Conservation (phyloP, 2,329 filamentous ascomycete genomes). For the Fusarium sp. region DNA sequence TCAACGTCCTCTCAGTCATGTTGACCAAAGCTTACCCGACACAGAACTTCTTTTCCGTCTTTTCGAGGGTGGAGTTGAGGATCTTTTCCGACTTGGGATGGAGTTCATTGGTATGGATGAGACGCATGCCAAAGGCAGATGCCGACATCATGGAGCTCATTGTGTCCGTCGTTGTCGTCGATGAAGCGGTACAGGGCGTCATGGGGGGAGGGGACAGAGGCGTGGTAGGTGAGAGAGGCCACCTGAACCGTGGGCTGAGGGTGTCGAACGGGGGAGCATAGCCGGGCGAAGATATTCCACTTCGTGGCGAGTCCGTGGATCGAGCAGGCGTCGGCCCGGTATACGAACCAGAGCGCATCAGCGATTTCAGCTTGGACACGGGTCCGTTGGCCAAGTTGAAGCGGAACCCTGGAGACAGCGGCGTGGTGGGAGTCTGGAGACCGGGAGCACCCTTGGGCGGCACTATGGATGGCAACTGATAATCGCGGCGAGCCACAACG, state of each 20-base stretch:
- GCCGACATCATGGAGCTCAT: slow-evolving; percentile 53
- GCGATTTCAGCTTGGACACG: slow-evolving; percentile 52
- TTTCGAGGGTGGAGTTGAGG: slow-evolving; percentile 65
- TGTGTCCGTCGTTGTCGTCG: slow-evolving; percentile 53
- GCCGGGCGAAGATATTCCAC: slow-evolving; percentile 53
- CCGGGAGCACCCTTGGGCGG: slow-evolving; percentile 41
- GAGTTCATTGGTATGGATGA: slow-evolving; percentile 66
- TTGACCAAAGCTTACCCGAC: slow-evolving; percentile 54
- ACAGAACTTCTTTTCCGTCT: slow-evolving; percentile 65
- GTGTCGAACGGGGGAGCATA: slow-evolving; percentile 52
- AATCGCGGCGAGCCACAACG: slow-evolving; percentile 70
- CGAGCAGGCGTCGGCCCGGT: slow-evolving; percentile 41
- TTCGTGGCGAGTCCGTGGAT: slow-evolving; percentile 41
- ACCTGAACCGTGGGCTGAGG: slow-evolving; percentile 47
- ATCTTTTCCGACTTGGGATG: slow-evolving; percentile 63
- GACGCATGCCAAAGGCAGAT: slow-evolving; percentile 63
- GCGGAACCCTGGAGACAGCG: slow-evolving; percentile 52
- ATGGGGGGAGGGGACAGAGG: slow-evolving; percentile 61
- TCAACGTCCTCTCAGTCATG: not conserved
- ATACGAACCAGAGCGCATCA: slow-evolving; percentile 49
- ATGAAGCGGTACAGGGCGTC: slow-evolving; percentile 64
- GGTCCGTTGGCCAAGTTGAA: slow-evolving; percentile 52
- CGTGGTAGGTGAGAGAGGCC: slow-evolving; percentile 57
- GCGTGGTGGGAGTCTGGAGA: slow-evolving; percentile 47
- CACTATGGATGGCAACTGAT: slow-evolving; percentile 64